Evolutionary conservation across 108 stramenopile species (phyloP).

Genomic region (Discostella pseudostelligera): DNA sequence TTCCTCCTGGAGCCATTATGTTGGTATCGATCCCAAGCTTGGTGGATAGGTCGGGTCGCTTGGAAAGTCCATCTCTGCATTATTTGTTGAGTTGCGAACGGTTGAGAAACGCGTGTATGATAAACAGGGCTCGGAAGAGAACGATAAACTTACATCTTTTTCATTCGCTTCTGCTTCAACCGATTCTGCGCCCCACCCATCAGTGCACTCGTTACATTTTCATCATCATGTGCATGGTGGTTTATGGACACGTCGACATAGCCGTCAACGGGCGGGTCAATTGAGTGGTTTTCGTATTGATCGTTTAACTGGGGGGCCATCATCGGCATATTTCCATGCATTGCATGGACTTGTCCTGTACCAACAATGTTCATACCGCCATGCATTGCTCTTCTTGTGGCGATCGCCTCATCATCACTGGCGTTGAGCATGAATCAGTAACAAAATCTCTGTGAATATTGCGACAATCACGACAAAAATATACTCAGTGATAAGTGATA

Average conservation of each 20-base stretch:
- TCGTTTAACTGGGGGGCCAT: conserved; percentile 7
- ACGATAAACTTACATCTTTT: conserved; percentile 37
- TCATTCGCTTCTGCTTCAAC: conserved; percentile 50
- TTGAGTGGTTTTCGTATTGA: conserved; percentile 1
- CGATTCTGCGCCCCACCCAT: conserved; percentile 56
- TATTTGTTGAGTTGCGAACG: neutral
- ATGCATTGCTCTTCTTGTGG: conserved; percentile 14
- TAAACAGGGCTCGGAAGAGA: too few relatives aligned
- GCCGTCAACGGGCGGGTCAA: conserved; percentile 21
- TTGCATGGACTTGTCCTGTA: conserved; percentile 5
- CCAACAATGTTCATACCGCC: conserved; percentile 8
- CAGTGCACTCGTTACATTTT: conserved; percentile 25
- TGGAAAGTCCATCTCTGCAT: conserved; percentile 7
- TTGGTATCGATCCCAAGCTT: conserved; percentile 4
- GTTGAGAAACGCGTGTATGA: neutral
- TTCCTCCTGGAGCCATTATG: neutral
- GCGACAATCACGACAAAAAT: too few relatives aligned
- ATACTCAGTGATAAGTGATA: too few relatives aligned
- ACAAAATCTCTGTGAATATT: too few relatives aligned
- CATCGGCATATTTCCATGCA: neutral
- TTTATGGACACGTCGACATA: neutral
- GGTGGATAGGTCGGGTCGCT: conserved; percentile 20
- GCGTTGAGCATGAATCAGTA: neutral
- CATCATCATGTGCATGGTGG: neutral
- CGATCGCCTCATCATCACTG: conserved; percentile 46